Evolutionary conservation across 2,329 filamentous ascomycete genomes (phyloP).

Genomic region (Ambrosiella beaveri): DNA sequence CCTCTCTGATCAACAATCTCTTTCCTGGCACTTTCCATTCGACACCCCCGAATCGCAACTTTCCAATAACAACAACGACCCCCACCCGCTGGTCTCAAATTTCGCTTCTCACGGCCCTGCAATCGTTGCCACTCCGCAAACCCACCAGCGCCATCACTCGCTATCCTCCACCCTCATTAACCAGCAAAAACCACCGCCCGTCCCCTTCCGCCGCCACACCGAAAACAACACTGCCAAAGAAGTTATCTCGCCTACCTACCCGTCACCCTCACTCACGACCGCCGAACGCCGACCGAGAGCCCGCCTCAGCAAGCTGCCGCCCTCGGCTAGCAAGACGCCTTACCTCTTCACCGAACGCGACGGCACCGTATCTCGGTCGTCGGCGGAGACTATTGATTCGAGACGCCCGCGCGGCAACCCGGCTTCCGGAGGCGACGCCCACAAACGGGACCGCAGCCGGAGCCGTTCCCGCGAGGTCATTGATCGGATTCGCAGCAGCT

Average conservation of each 20-base stretch:
- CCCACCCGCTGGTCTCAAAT: not conserved
- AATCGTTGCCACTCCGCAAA: not conserved
- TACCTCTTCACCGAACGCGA: slow-evolving; percentile 9
- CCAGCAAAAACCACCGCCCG: not conserved
- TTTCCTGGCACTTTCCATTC: too few species aligned
- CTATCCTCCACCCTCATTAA: not conserved
- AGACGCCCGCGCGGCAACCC: not conserved
- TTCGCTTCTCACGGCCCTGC: not conserved
- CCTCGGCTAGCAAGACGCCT: slow-evolving; percentile 12
- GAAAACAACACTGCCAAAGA: not conserved
- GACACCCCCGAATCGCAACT: too few species aligned
- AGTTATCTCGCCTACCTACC: not conserved
- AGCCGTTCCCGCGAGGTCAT: slow-evolving; percentile 10
- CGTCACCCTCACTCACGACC: not conserved
- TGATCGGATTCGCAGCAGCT: slow-evolving; percentile 8
- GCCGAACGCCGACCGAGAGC: not conserved
- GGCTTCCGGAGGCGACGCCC: not conserved
- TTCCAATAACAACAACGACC: too few species aligned
- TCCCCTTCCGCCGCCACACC: not conserved
- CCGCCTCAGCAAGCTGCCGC: slow-evolving; percentile 9
- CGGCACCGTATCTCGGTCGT: not conserved
- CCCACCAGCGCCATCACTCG: not conserved
- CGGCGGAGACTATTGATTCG: not conserved
- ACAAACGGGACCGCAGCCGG: slow-evolving; percentile 3
- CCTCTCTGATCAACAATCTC: too few species aligned